Conservation (phyloP, 1,284 basidiomycete species). For the Wolfiporia cocos region DNA sequence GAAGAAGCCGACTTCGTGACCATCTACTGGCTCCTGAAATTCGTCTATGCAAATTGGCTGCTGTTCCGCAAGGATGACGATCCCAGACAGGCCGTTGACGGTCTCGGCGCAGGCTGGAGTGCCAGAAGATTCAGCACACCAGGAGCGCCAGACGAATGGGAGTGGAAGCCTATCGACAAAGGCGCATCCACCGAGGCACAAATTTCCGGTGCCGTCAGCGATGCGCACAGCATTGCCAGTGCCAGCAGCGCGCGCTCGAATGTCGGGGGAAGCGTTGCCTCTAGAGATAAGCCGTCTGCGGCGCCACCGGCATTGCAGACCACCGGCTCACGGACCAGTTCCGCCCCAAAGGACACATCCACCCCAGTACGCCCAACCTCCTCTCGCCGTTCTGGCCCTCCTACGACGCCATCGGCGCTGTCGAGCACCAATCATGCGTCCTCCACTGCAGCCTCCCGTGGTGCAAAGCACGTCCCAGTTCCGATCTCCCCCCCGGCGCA, state of each 20-base stretch:
- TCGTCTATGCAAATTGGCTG: slow-evolving; percentile 75
- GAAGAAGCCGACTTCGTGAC: slow-evolving; percentile 82
- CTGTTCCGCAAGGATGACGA: slow-evolving; percentile 62
- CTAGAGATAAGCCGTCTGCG: slow-evolving; percentile 13
- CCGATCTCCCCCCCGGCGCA: slow-evolving; percentile 31
- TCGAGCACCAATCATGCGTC: slow-evolving; percentile 10
- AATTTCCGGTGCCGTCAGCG: slow-evolving; percentile 26
- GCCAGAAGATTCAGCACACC: slow-evolving; percentile 45
- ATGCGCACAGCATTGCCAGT: slow-evolving; percentile 44
- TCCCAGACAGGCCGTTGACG: slow-evolving; percentile 54
- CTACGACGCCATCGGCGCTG: slow-evolving; percentile 12
- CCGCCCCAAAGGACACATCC: slow-evolving; percentile 12
- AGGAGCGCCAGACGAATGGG: slow-evolving; percentile 51
- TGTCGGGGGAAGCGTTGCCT: slow-evolving; percentile 13
- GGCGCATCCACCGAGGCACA: slow-evolving; percentile 29
- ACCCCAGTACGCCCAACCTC: slow-evolving; percentile 17
- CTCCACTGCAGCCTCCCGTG: slow-evolving; percentile 16
- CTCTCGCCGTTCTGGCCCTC: slow-evolving; percentile 17
- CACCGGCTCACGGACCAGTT: slow-evolving; percentile 4
- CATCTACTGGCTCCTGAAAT: slow-evolving; percentile 80
- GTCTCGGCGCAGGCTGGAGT: slow-evolving; percentile 58
- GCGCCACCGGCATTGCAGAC: not conserved
- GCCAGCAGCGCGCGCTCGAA: slow-evolving; percentile 37
- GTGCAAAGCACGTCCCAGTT: slow-evolving; percentile 36
- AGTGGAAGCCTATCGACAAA: slow-evolving; percentile 59